Base-by-base conservation (phyloP, 768 basidiomycete genomes). In the Chalciporus chontae region DNA sequence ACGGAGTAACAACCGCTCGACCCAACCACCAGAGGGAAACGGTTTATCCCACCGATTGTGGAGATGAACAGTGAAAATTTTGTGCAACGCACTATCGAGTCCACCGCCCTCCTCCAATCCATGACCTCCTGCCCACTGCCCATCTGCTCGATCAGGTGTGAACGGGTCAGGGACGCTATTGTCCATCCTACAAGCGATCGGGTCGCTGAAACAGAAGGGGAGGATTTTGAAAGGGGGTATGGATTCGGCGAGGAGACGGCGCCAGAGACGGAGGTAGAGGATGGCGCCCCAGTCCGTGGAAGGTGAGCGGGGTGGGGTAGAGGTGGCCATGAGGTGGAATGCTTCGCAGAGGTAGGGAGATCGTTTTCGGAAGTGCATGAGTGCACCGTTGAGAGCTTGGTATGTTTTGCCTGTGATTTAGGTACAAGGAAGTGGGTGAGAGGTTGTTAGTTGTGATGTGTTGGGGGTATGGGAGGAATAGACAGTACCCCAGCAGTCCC, bases 271-370 rank as follows among this genome's bases (percentile, higher is more conserved):
- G 63, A 87, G 78, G 71, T 98, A 98, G 50, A 97, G 83, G 18
- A 85, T 77, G 0, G 92, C 83, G 19, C 95, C 95, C 95, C 95
- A 97, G 69, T 94, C 93, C 4, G 93, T 91, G 21, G 90, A 85
- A 32, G 85, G 83, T 14, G 83, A 72, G 6, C 84, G 79, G 0
- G 94, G 94, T 0, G 85, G 78, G 0, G 83, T 73, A 9, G 85
- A 84, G 10, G 78, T 79, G 1, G 80, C 73, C 84, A 98, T 96
- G 61, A 94, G 77, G 65, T 94, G 84, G 73, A 97, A 94, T 9
- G 93, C 90, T 71, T 96, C 93, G 75, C 95, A 97, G 39, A 98
- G 85, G 72, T 96, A 98, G 6, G 95, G 92, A 7, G 95, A 97
- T 68, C 85, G 81, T 62, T 80, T 76, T 53, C 77, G 79, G 74